A percentile compares a stretch with the other conserved stretches of the same genome.
phyloP scores from a whole-genome alignment of 331 rosid species.

The Quercus tomentella region DNA sequence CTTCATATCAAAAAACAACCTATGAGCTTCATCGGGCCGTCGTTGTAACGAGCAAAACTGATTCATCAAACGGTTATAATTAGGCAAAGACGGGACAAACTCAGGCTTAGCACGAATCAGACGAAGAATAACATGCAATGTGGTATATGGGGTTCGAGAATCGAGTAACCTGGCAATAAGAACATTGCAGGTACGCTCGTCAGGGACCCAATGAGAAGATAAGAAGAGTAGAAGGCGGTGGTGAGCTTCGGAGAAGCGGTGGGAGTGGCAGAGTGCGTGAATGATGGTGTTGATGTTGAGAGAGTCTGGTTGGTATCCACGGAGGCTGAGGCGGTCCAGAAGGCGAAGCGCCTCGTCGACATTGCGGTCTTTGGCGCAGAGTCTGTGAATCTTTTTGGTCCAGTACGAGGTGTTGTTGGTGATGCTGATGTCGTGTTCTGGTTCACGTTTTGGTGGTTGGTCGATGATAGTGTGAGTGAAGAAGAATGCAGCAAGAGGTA shows the following conservation, averaged over 20 bases:
- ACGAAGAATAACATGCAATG: constrained; percentile 32
- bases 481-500: constrained; percentile 12
- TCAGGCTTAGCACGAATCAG: constrained; percentile 47
- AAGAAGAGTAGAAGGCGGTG: constrained; percentile 47
- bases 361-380: constrained; percentile 31
- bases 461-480: neutral
- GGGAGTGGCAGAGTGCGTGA: constrained; percentile 67
- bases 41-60: constrained; percentile 53
- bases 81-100: constrained; percentile 68
- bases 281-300: constrained; percentile 23
- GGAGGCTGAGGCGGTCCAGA: constrained; percentile 47
- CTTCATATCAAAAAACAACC: too few relatives aligned
- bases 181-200: constrained; percentile 83
- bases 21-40: constrained; percentile 22
- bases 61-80: constrained; percentile 75
- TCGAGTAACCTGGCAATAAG: constrained; percentile 18
- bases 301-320: constrained; percentile 29
- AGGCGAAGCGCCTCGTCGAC: constrained; percentile 54
- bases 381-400: neutral
- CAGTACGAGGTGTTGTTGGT: constrained; percentile 25
- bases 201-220: constrained; percentile 37
- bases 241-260: constrained; percentile 73
- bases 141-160: constrained; percentile 42
- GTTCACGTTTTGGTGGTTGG: neutral
- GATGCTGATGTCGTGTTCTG: constrained; percentile 26